Percentiles rank a stretch among this genome's conserved stretches.
Conservation (phyloP, 768 basidiomycete species). For the Lactarius hengduanensis region DNA sequence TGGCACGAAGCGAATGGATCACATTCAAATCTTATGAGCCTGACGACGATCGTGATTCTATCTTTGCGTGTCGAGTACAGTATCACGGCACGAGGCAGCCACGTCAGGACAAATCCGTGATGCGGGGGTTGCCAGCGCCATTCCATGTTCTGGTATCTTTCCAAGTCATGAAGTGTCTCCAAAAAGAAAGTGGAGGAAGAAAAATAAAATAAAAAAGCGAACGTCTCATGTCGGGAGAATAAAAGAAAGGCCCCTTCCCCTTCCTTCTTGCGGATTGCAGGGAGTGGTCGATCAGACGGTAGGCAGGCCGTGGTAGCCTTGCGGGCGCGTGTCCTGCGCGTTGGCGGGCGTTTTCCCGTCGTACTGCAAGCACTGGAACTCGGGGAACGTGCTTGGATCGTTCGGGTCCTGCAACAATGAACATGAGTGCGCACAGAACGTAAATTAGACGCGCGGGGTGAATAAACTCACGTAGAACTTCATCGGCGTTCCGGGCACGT, state of each 20-base stretch:
- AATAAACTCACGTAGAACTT: slow-evolving; percentile 16
- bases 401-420: slow-evolving; percentile 9
- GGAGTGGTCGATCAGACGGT: background rate
- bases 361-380: background rate
- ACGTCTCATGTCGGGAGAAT: background rate
- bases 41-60: no score
- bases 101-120: no score
- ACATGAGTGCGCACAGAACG: background rate
- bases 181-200: background rate
- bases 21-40: no score
- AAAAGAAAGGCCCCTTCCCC: background rate
- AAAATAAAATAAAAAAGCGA: background rate
- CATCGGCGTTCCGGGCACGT: background rate
- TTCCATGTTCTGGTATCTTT: no score
- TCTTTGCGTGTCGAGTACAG: no score
- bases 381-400: slow-evolving; percentile 16
- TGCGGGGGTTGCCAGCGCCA: no score
- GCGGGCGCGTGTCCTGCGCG: background rate
- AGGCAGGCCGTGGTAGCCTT: slow-evolving; percentile 10
- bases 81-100: no score
- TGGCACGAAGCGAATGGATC: no score
- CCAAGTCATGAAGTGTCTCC: no score
- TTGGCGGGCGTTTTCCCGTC: background rate
- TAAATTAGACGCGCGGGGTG: no score
- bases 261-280: background rate